Percentiles rank a stretch among this genome's conserved stretches.
phyloP scores from a whole-genome alignment of 768 basidiomycete species.

The Russula abietina region DNA sequence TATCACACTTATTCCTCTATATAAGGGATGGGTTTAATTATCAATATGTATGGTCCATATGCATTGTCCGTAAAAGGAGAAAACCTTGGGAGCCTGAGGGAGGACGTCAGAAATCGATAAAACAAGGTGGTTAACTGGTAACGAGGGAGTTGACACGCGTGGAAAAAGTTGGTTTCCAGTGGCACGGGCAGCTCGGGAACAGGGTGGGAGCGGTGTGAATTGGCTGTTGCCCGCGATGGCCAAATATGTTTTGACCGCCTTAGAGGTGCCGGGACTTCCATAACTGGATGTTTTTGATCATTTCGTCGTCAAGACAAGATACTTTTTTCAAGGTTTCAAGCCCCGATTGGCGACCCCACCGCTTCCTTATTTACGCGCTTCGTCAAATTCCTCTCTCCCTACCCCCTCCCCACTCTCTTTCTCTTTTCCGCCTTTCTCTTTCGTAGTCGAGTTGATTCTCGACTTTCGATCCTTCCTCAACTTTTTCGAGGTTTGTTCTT shows the following conservation, averaged over 20 bases:
- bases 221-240: neutral
- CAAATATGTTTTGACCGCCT: neutral
- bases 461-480: conserved; percentile 50
- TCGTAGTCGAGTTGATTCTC: conserved; percentile 64
- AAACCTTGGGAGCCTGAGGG: no score
- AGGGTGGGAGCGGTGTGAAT: neutral
- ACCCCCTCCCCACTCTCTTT: conserved; percentile 27
- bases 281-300: neutral
- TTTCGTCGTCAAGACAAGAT: conserved; percentile 18
- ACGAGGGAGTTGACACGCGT: neutral
- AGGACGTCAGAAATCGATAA: neutral
- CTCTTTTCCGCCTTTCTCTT: conserved; percentile 31
- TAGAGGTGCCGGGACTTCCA: neutral
- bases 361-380: conserved; percentile 26
- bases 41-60: neutral
- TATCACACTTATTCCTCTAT: neutral
- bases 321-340: conserved; percentile 2
- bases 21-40: neutral
- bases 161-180: neutral
- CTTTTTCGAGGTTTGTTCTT: conserved; percentile 29
- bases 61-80: neutral
- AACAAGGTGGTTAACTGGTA: neutral
- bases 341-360: neutral
- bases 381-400: conserved; percentile 23
- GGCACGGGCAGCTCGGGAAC: neutral